phyloP scores from a whole-genome alignment of 345 rosid species.

The Bruguiera gymnorhiza region DNA sequence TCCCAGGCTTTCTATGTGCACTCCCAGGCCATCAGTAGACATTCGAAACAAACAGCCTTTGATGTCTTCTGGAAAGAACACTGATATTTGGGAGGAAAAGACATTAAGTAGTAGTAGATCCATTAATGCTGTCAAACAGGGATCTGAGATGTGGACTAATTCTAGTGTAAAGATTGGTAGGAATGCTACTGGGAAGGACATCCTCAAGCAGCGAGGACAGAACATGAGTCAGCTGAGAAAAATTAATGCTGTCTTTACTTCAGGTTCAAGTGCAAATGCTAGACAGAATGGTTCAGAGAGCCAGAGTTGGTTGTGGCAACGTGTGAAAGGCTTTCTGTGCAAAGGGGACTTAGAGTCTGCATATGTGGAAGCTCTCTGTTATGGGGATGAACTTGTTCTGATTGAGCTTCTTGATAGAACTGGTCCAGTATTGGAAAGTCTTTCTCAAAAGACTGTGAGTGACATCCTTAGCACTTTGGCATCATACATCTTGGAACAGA shows the following conservation, averaged over 20 bases:
- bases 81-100: slow-evolving; percentile 53
- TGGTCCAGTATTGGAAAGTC: slow-evolving; percentile 71
- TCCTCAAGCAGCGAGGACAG: slow-evolving; percentile 41
- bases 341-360: slow-evolving; percentile 81
- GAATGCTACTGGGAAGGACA: slow-evolving; percentile 41
- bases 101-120: slow-evolving; percentile 44
- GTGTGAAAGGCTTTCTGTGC: slow-evolving; percentile 49
- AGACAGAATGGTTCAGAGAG: slow-evolving; percentile 35
- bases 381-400: slow-evolving; percentile 60
- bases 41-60: slow-evolving; percentile 48
- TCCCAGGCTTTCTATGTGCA: slow-evolving; percentile 63
- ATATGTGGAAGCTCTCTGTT: slow-evolving; percentile 66
- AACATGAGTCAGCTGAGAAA: slow-evolving; percentile 34
- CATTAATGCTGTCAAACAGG: slow-evolving; percentile 40
- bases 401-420: slow-evolving; percentile 83
- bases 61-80: slow-evolving; percentile 40
- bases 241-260: slow-evolving; percentile 34
- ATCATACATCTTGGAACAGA: slow-evolving; percentile 59
- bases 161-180: slow-evolving; percentile 32
- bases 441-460: slow-evolving; percentile 56
- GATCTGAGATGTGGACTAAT: slow-evolving; percentile 40
- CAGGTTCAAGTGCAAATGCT: slow-evolving; percentile 28
- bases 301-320: slow-evolving; percentile 48
- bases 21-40: slow-evolving; percentile 65
- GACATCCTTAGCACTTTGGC: slow-evolving; percentile 66